These are phyloP conservation scores for Pleurotus sapidus DNA, from an alignment of 768 basidiomycete species.

Conservation along the genomic window DNA sequence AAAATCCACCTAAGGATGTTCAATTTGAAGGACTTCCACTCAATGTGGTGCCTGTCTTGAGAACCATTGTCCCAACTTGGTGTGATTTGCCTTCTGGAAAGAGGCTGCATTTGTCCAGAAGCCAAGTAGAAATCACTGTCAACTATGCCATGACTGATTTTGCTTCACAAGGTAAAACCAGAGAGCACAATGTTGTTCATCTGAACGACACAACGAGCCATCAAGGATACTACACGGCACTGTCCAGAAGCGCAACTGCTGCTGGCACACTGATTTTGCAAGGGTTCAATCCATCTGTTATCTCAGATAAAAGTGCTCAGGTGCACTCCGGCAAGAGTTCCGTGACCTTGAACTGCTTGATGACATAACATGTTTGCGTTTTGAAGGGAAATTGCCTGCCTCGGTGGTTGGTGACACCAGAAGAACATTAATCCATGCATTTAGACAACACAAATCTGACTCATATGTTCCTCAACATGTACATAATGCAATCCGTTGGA, in stretches of 20 bases:
- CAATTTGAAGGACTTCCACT: constrained; percentile 11
- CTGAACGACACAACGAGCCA: constrained; percentile 18
- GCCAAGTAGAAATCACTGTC: constrained; percentile 21
- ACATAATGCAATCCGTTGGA: constrained; percentile 16
- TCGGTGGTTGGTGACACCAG: constrained; percentile 13
- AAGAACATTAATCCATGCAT: constrained; percentile 18
- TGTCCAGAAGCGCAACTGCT: constrained; percentile 21
- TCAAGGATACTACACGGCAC: constrained; percentile 26
- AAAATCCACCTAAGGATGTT: constrained; percentile 1
- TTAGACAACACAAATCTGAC: constrained; percentile 13
- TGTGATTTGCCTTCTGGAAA: constrained; percentile 14
- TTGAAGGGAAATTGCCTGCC: constrained; percentile 13
- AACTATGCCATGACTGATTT: constrained; percentile 34
- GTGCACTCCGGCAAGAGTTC: constrained; percentile 21
- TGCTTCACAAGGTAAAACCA: constrained; percentile 29
- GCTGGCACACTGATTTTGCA: constrained; percentile 23
- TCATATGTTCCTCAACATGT: constrained; percentile 16
- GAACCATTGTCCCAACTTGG: neutral
- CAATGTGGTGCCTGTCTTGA: constrained; percentile 18
- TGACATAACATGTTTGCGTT: constrained; percentile 26
- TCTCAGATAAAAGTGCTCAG: constrained; percentile 17
- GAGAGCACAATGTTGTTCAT: constrained; percentile 22
- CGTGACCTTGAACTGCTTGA: constrained; percentile 30
- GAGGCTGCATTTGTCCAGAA: constrained; percentile 11
- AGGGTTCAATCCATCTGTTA: constrained; percentile 17